A percentile compares a stretch with the other conserved stretches of the same genome.
These are phyloP conservation scores for Aspergillus caelatus DNA, from an alignment of 2,329 filamentous ascomycete species.

Conservation along the genomic window DNA sequence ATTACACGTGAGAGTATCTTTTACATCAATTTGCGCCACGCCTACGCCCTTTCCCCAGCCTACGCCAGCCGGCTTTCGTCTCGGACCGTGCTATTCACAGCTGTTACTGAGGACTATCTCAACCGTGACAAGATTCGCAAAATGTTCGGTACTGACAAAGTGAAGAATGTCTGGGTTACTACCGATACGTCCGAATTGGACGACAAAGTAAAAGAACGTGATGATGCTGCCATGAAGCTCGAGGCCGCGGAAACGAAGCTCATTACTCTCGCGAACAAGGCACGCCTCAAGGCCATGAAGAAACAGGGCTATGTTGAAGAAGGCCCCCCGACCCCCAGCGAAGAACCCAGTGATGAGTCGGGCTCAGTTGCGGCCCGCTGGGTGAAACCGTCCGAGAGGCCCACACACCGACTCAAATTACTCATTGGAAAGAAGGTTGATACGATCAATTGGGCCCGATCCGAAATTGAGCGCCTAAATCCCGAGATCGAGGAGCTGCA, in stretches of 20 bases:
- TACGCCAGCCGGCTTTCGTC: constrained; percentile 87
- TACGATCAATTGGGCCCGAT: constrained; percentile 86
- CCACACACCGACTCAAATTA: constrained; percentile 72
- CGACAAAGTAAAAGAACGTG: constrained; percentile 78
- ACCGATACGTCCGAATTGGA: constrained; percentile 77
- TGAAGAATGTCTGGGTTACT: constrained; percentile 82
- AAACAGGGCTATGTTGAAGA: constrained; percentile 53
- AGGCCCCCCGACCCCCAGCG: constrained; percentile 38
- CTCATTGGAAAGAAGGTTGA: constrained; percentile 87
- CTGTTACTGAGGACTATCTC: constrained; percentile 77
- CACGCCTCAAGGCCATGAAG: constrained; percentile 68
- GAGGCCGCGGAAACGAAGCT: constrained; percentile 86
- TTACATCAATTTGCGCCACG: constrained; percentile 90
- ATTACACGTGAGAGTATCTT: constrained; percentile 86
- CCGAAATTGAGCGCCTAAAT: constrained; percentile 74
- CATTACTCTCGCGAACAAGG: constrained; percentile 75
- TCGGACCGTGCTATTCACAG: constrained; percentile 84
- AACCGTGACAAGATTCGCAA: constrained; percentile 74
- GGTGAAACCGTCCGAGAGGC: constrained; percentile 72
- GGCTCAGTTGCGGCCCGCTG: constrained; percentile 73
- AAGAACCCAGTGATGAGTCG: constrained; percentile 65
- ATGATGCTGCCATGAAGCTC: constrained; percentile 77
- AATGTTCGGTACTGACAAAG: constrained; percentile 76
- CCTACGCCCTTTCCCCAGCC: constrained; percentile 81
- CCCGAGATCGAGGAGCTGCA: constrained; percentile 72